These are phyloP conservation scores for Triticum dicoccoides DNA, from an alignment of 176 grass and related monocot species.

Conservation along the genomic window DNA sequence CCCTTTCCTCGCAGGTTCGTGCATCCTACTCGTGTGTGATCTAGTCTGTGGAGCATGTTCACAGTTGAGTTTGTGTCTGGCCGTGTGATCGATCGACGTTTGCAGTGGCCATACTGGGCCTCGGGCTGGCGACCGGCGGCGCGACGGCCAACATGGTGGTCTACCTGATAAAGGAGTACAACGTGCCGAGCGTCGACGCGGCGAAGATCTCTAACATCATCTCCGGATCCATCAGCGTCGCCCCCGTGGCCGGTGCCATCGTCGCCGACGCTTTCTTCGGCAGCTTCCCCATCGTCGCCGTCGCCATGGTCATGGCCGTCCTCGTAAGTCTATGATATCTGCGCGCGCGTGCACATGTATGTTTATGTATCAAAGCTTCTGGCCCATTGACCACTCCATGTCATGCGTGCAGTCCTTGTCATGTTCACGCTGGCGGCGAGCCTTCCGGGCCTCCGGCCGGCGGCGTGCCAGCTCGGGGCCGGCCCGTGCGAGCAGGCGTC, in stretches of 20 bases:
- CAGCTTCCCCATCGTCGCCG: slow-evolving; percentile 54
- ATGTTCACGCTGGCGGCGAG: slow-evolving; percentile 65
- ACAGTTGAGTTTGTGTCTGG: too few relatives aligned
- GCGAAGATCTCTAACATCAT: slow-evolving; percentile 67
- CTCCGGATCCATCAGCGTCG: slow-evolving; percentile 47
- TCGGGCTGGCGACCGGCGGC: slow-evolving; percentile 31
- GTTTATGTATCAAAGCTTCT: too few relatives aligned
- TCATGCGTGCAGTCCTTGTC: slow-evolving; percentile 35
- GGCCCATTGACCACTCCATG: too few relatives aligned
- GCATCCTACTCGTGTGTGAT: not conserved
- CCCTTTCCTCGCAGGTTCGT: slow-evolving; percentile 70
- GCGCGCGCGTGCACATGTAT: not conserved
- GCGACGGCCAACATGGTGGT: slow-evolving; percentile 51
- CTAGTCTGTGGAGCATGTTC: not conserved
- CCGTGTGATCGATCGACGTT: not conserved
- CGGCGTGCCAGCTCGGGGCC: slow-evolving; percentile 17
- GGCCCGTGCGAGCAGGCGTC: slow-evolving; percentile 40
- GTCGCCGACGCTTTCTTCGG: slow-evolving; percentile 76
- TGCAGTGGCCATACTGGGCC: slow-evolving; percentile 39
- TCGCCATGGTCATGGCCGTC: slow-evolving; percentile 40
- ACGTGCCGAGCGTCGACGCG: slow-evolving; percentile 70
- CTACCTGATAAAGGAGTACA: slow-evolving; percentile 59
- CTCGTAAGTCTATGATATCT: slow-evolving; percentile 27
- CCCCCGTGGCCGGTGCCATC: slow-evolving; percentile 61
- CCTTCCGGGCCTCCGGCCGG: slow-evolving; percentile 32